Base-by-base conservation (phyloP, 495 filamentous ascomycete genomes). In the Aspergillus heteromorphus region DNA sequence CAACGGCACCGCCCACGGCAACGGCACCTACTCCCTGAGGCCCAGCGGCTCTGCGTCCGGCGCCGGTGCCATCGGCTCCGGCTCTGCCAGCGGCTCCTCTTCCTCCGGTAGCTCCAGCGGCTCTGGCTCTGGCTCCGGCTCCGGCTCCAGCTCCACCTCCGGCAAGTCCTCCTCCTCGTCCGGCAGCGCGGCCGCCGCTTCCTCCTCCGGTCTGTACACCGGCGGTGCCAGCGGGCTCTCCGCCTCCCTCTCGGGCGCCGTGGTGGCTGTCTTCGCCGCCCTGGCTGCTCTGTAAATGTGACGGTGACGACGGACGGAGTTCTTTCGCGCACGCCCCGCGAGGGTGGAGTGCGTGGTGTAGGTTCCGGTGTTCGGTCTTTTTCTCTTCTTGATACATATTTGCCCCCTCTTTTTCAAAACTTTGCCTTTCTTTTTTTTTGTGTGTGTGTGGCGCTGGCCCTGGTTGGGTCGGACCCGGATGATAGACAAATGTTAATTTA, bases 181-280 rank as follows among this genome's bases (percentile, higher is more conserved):
- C 25, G 14, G 23, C 48, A n/a, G 30, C 30, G 45, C 56, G n/a
- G 38, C 49, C 25, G 48, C 45, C 18, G 38, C 19, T 6, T 31
- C 40, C 20, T 54, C 30, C 40, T 60, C 65, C 41, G 52, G 54
- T 29, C 54, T 52, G 16, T 60, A 62, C 55, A 55, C 64, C 45
- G 56, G 51, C 56, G 58, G 58, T 52, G 68, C 66, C 45, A 57
- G 27, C 65, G 60, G 62, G 50, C 54, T 70, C 43, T 58, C 70
- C 27, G 60, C 65, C 56, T 72, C 71, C 19, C 58, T 65, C 43
- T 60, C 65, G 52, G 64, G 66, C 49, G 67, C 66, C 27, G 64
- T 65, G 38, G 49, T 69, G 17, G 62, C 65, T 18, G 43, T 23
- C 20, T 40, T 51, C 34, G 16, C 41, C 34, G 49, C 36, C 20